phyloP scores from a whole-genome alignment of 805 yeast species.

The Lipomyces oligophaga region DNA sequence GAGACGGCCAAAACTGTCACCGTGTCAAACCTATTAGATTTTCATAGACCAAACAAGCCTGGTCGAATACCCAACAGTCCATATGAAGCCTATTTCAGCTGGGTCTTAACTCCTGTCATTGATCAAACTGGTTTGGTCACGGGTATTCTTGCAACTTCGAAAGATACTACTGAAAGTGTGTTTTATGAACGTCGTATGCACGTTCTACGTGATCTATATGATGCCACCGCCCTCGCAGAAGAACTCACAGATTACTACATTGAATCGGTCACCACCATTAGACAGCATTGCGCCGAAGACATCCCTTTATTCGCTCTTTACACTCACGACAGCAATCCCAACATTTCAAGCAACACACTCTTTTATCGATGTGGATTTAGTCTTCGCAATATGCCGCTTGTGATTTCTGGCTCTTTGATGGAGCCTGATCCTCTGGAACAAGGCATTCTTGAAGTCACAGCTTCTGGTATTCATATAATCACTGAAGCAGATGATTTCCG shows the following conservation, averaged over 20 bases:
- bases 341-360: constrained; percentile 8
- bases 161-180: constrained; percentile 34
- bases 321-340: constrained; percentile 8
- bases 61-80: constrained; percentile 1
- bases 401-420: constrained; percentile 12
- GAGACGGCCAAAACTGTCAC: constrained; percentile 10
- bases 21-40: constrained; percentile 12
- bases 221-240: constrained; percentile 22
- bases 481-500: constrained; percentile 19
- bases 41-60: constrained; percentile 1
- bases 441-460: constrained; percentile 20
- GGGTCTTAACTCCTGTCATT: constrained; percentile 23
- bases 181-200: constrained; percentile 25
- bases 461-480: constrained; percentile 21
- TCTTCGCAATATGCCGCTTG: constrained; percentile 8
- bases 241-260: constrained; percentile 12
- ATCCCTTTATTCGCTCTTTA: constrained; percentile 25
- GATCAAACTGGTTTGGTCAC: constrained; percentile 34
- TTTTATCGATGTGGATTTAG: constrained; percentile 24
- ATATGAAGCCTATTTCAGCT: constrained; percentile 20
- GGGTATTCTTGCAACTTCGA: constrained; percentile 29
- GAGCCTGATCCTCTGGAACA: constrained; percentile 21
- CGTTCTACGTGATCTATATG: constrained; percentile 21
- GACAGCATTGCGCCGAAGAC: constrained; percentile 22
- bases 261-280: constrained; percentile 20